These are phyloP conservation scores for Salix brachista DNA, from an alignment of 345 rosid species.

Conservation along the genomic window DNA sequence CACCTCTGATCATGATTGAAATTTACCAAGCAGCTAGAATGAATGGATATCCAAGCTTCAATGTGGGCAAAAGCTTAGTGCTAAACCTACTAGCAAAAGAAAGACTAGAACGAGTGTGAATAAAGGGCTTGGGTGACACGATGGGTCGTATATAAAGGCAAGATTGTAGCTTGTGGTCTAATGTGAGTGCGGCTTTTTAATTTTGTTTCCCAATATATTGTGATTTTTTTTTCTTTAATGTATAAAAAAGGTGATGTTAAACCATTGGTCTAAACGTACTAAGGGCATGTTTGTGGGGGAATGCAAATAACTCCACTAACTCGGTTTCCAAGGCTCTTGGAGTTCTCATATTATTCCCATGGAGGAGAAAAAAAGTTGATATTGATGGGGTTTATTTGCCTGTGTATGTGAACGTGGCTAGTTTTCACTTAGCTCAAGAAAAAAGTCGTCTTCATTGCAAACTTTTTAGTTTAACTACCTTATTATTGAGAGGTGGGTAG, in stretches of 20 bases:
- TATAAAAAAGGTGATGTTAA: conserved; percentile 31
- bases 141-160: conserved; percentile 61
- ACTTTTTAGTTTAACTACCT: conserved; percentile 49
- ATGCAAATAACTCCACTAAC: conserved; percentile 58
- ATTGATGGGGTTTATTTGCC: conserved; percentile 40
- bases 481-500: conserved; percentile 32
- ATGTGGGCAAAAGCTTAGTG: conserved; percentile 5
- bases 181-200: conserved; percentile 19
- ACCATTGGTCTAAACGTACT: conserved; percentile 28
- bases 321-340: conserved; percentile 60
- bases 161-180: conserved; percentile 37
- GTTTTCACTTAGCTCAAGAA: conserved; percentile 30
- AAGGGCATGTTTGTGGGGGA: conserved; percentile 61
- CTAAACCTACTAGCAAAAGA: not conserved
- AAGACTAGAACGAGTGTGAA: conserved; percentile 8
- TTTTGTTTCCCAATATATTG: not conserved
- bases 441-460: conserved; percentile 28
- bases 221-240: not conserved
- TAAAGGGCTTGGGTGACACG: conserved; percentile 36
- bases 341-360: conserved; percentile 41
- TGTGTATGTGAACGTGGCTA: conserved; percentile 31
- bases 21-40: too few relatives aligned
- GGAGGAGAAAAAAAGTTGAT: conserved; percentile 21
- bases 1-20: not conserved
- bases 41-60: not conserved